Evolutionary conservation across 1,284 basidiomycete species (phyloP), one percentile per base, ranked within the genome.

Genomic region (Fomitiporia mediterranea): DNA sequence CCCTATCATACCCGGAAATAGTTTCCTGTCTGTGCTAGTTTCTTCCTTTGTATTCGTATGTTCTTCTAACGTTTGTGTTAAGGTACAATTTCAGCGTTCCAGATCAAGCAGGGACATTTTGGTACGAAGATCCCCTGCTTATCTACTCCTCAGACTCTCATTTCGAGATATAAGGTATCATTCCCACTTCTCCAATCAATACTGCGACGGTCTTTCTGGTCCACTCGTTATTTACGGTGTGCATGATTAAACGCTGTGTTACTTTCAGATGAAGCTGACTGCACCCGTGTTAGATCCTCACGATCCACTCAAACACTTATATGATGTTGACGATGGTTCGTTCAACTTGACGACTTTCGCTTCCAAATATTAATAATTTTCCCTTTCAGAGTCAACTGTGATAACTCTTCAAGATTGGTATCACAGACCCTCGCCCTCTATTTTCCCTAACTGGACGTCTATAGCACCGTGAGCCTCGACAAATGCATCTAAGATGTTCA

Each of bases 301-400:
- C 4, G 74, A 78, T 56, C 75, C 74, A 1, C 66, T 68, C 50
- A 60, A 44, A 2, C 17, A 55, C 55, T 56, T 71, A 9, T 78
- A 77, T 50, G 75, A 77, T 61, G 65, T 74, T 35, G 76, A 77
- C 53, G 67, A 77, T 57, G n/a, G n/a, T n/a, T n/a, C n/a, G n/a
- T n/a, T n/a, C n/a, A n/a, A n/a, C n/a, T n/a, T n/a, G n/a, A n/a
- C n/a, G n/a, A n/a, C n/a, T n/a, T n/a, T n/a, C n/a, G n/a, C n/a
- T n/a, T n/a, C n/a, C n/a, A n/a, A n/a, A n/a, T n/a, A n/a, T n/a
- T n/a, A n/a, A n/a, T n/a, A n/a, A n/a, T n/a, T n/a, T n/a, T n/a
- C n/a, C n/a, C n/a, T n/a, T n/a, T n/a, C n/a, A n/a, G 72, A 50
- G 35, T 32, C 34, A 30, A 63, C 28, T 7, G 39, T 59, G 35